A percentile compares a stretch with the other conserved stretches of the same genome.
These are phyloP conservation scores for Pseudonectria foliicola DNA, from an alignment of 2,329 filamentous ascomycete species.

Conservation along the genomic window DNA sequence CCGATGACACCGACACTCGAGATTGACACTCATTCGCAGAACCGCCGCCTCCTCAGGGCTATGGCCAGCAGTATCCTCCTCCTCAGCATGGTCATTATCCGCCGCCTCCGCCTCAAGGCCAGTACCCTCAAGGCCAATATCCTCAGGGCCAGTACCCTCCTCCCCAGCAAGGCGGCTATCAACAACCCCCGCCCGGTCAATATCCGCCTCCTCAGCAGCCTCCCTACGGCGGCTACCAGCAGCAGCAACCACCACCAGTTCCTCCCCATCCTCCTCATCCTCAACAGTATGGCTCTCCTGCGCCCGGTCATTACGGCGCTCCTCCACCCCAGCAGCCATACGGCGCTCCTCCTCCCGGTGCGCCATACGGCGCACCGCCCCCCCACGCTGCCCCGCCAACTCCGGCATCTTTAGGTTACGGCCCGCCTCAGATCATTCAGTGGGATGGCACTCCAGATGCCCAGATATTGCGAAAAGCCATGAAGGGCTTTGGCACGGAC, in stretches of 20 bases:
- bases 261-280: constrained; percentile 28
- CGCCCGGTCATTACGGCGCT: constrained; percentile 28
- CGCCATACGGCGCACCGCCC: constrained; percentile 34
- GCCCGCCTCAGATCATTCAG: constrained; percentile 59
- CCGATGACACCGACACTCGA: constrained; percentile 10
- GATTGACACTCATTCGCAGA: constrained; percentile 13
- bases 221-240: constrained; percentile 6
- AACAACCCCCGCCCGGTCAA: constrained; percentile 16
- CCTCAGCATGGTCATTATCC: constrained; percentile 24
- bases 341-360: constrained; percentile 22
- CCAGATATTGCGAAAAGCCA: constrained; percentile 66
- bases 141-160: constrained; percentile 30
- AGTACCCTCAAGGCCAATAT: constrained; percentile 15
- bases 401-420: constrained; percentile 67
- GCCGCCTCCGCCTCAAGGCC: constrained; percentile 14
- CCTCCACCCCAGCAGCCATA: constrained; percentile 25
- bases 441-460: constrained; percentile 65
- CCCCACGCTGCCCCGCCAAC: constrained; percentile 42
- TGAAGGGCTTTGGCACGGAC: constrained; percentile 92
- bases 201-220: constrained; percentile 20
- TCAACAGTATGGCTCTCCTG: constrained; percentile 21
- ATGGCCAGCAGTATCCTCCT: constrained; percentile 30
- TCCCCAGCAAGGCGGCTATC: constrained; percentile 21
- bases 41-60: constrained; percentile 30
- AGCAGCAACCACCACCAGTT: constrained; percentile 18